phyloP scores from a whole-genome alignment of 2,329 filamentous ascomycete species.

The Fusarium succisae region DNA sequence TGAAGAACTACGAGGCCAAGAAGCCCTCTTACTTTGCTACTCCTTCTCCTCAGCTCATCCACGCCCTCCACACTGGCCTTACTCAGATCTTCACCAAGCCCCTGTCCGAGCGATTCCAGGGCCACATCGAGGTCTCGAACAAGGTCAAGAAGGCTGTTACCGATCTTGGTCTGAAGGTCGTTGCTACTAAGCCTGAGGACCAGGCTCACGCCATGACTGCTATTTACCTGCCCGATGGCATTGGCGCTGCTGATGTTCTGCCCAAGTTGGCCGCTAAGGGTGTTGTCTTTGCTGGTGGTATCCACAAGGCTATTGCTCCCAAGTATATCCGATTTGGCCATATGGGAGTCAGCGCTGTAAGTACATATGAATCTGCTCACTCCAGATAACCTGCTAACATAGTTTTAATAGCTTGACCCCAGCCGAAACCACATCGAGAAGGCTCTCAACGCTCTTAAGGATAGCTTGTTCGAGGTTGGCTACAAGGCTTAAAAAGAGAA shows the following conservation, averaged over 20 bases:
- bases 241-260: constrained; percentile 83
- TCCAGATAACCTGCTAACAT: constrained; percentile 31
- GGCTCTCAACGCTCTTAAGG: constrained; percentile 80
- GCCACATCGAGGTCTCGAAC: constrained; percentile 81
- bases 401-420: constrained; percentile 69
- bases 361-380: constrained; percentile 43
- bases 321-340: constrained; percentile 97
- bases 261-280: constrained; percentile 87
- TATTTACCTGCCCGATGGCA: constrained; percentile 88
- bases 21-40: constrained; percentile 99
- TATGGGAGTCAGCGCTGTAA: constrained; percentile 91
- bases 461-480: constrained; percentile 78
- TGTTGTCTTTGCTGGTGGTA: constrained; percentile 91
- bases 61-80: constrained; percentile 89
- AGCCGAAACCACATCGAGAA: constrained; percentile 83
- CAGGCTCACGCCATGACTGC: constrained; percentile 99
- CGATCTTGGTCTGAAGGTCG: constrained; percentile 85
- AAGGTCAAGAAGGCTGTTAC: constrained; percentile 85
- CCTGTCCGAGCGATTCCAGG: constrained; percentile 82
- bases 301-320: constrained; percentile 93
- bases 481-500: constrained; percentile 53
- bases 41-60: constrained; percentile 91
- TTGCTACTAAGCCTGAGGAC: constrained; percentile 85
- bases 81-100: constrained; percentile 85
- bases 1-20: constrained; percentile 98